Percentiles rank a stretch among this genome's conserved stretches.
phyloP scores from a whole-genome alignment of 2,329 filamentous ascomycete species.

The Penicillium sp. region DNA sequence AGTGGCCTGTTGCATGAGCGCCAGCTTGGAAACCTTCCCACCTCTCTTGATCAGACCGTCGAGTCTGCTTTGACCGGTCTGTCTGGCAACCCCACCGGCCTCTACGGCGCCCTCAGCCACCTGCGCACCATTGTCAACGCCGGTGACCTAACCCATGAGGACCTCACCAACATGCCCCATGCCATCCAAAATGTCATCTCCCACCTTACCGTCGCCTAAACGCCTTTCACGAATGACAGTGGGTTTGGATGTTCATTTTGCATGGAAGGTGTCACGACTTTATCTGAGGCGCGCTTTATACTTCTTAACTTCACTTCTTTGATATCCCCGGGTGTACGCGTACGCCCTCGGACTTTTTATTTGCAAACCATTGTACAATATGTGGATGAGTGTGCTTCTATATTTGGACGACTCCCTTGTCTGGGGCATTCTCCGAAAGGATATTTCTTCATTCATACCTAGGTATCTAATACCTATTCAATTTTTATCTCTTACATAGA shows the following conservation, averaged over 20 bases:
- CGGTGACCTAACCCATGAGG: constrained; percentile 10
- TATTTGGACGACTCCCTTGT: constrained; percentile 1
- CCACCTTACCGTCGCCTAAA: constrained; percentile 13
- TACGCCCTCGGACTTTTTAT: neutral
- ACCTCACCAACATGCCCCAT: constrained; percentile 13
- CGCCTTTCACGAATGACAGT: neutral
- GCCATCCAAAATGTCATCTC: constrained; percentile 13
- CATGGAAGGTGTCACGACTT: constrained; percentile 14
- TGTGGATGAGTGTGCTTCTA: constrained; percentile 5
- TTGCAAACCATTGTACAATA: constrained; percentile 15
- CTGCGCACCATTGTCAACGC: constrained; percentile 5
- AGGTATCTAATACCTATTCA: neutral
- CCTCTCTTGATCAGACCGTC: constrained; percentile 5
- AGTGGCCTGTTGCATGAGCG: neutral
- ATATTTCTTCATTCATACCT: neutral
- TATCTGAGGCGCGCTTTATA: neutral
- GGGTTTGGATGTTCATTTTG: neutral
- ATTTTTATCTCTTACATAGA: neutral
- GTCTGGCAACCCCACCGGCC: constrained; percentile 17
- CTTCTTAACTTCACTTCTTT: constrained; percentile 1
- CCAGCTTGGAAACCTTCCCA: constrained; percentile 7
- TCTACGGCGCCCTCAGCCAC: constrained; percentile 15
- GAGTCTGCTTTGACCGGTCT: constrained; percentile 6
- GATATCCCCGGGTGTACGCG: neutral
- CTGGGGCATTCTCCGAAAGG: neutral